Percentiles rank a stretch among this genome's conserved stretches.
Evolutionary conservation across 2,329 filamentous ascomycete species (phyloP).

Genomic region (Cordyceps cicadae): DNA sequence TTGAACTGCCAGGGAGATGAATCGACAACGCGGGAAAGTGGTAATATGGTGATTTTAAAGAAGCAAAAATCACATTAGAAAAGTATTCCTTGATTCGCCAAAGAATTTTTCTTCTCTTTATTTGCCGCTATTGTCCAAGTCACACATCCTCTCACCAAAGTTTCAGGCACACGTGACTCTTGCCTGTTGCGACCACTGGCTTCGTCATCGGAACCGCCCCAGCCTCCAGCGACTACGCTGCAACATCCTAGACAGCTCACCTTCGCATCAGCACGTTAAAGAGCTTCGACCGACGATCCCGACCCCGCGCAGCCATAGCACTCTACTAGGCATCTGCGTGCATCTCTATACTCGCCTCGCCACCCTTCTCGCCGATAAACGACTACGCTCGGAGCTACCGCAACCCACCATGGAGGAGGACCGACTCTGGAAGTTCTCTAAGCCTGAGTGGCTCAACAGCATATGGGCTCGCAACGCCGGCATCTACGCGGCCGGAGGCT

Average conservation of each 20-base stretch:
- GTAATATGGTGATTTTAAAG: too few species aligned
- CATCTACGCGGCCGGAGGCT: slow-evolving; percentile 53
- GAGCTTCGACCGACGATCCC: neutral
- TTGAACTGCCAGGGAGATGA: too few species aligned
- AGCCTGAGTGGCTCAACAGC: slow-evolving; percentile 59
- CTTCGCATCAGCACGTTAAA: neutral
- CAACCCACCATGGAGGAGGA: slow-evolving; percentile 41
- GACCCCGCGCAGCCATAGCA: neutral
- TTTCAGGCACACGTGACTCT: slow-evolving; percentile 7
- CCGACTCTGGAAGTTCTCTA: slow-evolving; percentile 58
- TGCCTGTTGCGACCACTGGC: neutral
- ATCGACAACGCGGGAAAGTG: too few species aligned
- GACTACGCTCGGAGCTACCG: neutral
- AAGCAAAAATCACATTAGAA: too few species aligned
- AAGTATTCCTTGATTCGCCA: neutral
- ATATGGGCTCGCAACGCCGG: slow-evolving; percentile 55
- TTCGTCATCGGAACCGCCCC: slow-evolving; percentile 5
- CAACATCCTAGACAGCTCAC: neutral
- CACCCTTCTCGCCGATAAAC: neutral
- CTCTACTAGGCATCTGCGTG: neutral
- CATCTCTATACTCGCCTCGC: neutral
- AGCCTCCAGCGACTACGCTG: slow-evolving; percentile 1
- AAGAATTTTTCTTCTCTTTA: neutral
- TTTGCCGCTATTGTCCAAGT: neutral
- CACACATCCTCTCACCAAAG: neutral